A percentile compares a stretch with the other conserved stretches of the same genome.
Conservation (phyloP, 306 rosid genomes). For the Prunus salicina region DNA sequence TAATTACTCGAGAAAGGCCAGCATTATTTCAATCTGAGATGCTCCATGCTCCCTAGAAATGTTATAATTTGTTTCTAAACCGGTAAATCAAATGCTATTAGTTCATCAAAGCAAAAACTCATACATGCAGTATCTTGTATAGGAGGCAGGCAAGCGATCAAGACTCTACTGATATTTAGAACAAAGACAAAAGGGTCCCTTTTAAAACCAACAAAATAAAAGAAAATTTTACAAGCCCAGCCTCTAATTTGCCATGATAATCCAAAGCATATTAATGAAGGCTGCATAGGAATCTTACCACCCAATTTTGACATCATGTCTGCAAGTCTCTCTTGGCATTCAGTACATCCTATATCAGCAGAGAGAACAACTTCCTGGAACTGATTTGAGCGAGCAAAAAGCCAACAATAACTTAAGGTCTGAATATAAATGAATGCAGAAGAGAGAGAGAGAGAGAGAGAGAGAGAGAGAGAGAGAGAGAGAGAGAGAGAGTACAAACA, state of each 20-base stretch:
- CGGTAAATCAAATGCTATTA: too few relatives aligned
- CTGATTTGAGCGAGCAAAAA: conserved; percentile 26
- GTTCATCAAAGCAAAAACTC: background rate
- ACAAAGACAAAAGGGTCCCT: background rate
- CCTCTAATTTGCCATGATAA: background rate
- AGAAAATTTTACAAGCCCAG: background rate
- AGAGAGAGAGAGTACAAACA: conserved; percentile 37
- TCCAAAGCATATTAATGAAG: background rate
- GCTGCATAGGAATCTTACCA: conserved; percentile 28
- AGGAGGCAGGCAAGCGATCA: background rate
- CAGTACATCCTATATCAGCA: conserved; percentile 59
- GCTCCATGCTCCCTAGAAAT: background rate
- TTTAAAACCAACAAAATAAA: background rate
- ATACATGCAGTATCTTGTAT: background rate
- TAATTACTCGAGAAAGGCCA: too few relatives aligned
- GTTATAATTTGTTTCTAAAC: background rate
- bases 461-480: too few relatives aligned
- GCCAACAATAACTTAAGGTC: conserved; percentile 1
- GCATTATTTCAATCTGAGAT: background rate
- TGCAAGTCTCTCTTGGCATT: conserved; percentile 63
- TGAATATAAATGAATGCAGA: background rate
- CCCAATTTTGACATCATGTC: conserved; percentile 63
- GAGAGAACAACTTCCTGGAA: conserved; percentile 73
- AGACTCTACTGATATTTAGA: background rate
- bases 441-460: background rate